Evolutionary conservation across 257 asterid genomes (phyloP), one percentile per base, ranked within the genome.

Genomic region (Petunia secreta): DNA sequence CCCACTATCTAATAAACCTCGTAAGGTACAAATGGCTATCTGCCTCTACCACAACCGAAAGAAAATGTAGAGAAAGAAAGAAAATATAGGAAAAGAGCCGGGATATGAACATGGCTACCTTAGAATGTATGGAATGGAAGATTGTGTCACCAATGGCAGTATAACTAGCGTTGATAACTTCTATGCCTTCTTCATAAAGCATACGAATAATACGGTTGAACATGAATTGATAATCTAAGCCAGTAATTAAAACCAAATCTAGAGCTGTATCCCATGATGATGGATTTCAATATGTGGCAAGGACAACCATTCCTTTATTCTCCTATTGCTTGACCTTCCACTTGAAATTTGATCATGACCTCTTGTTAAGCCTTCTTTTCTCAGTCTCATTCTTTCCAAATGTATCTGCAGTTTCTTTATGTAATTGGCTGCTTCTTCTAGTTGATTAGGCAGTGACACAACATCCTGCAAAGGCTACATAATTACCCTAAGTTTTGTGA

Each of bases 171-270:
- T 7, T 80, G 4, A 87, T 60, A 39, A 94, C 88, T 41, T 94
- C 89, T 0, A 85, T 90, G 10, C 91, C 94, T 84, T 92, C 91
- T 82, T 92, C 93, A 64, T 89, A 92, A 81, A 91, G 83, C 77
- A 90, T 53, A 8, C 89, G 82, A 36, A 94, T 82, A 44, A 80
- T 74, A 66, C 87, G 90, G 38, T 57, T 82, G 78, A 93, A 90
- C 83, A 90, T 83, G 87, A 81, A 87, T n/a, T 88, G 92, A 78
- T 82, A 46, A 57, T 88, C 84, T 1, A 58, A 81, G 0, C 89
- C 88, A 34, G 96, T 92, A 4, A 89, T 16, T 73, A 94, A 53
- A 69, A 82, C 81, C 5, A 92, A 89, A 73, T 92, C 87, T 5
- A 94, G 69, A 63, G 87, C 87, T 3, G 86, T 77, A 46, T 89